Base-by-base conservation (phyloP, 2,329 filamentous ascomycete species). In the Aspergillus sp. region DNA sequence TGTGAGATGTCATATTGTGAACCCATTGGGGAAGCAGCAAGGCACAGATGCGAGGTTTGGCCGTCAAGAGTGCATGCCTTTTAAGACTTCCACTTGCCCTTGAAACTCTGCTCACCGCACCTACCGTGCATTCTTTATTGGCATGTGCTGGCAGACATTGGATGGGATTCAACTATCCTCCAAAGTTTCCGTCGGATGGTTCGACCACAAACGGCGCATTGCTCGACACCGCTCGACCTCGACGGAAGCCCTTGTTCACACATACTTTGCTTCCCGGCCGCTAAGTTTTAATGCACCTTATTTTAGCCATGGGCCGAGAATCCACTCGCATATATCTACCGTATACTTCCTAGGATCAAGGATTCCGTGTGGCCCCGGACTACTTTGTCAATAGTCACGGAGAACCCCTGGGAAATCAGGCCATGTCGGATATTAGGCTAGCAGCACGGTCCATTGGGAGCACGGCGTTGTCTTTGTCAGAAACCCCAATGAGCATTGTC, bases 81-180 rank as follows among this genome's bases (percentile, higher is more conserved):
- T 36, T 42, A 39, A 38, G 32, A 25, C 44, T 44, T 59, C 55
- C 48, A 52, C 13, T 38, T 62, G 52, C 21, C 21, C 47, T 25
- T 42, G 42, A n/a, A 36, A 48, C 36, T 57, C 32, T 54, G 50
- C 54, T 65, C 64, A 63, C 64, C 60, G 64, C 64, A 64, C 59
- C 56, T 32, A 62, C 17, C 57, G 30, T 66, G 62, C 65, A 60
- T 63, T 38, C 15, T 61, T 60, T 63, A 67, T 63, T 66, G 65
- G 52, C 51, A 54, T 53, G 30, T 54, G 53, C 52, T 54, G 49
- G 54, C 42, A 44, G 27, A 48, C 41, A 48, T 56, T 64, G 50
- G 56, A 47, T 6, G 17, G 42, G 11, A 54, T 49, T 59, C 47
- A 42, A 44, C 48, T 48, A 39, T 47, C 19, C 25, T 30, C 30